Base-by-base conservation (phyloP, 176 grass and related monocot species). In the Puya raimondii region DNA sequence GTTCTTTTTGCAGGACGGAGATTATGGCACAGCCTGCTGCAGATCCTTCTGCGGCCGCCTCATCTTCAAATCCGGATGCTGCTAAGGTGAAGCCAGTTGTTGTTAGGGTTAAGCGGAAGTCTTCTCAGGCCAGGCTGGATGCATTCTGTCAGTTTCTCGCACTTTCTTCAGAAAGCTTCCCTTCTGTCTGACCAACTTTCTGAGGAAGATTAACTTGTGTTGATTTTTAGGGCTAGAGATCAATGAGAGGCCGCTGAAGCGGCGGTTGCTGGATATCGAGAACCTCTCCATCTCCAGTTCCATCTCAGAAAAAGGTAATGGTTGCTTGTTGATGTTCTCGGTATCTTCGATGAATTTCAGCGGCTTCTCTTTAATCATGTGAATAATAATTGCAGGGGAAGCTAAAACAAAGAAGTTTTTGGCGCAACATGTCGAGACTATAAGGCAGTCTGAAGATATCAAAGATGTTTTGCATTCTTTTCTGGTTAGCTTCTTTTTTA, bases 21-120 rank as follows among this genome's bases (percentile, higher is more conserved):
- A 53, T 67, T 14, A 64, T 56, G 27, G 22, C 64, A 51, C 47
- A 54, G 18, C 15, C 52, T 9, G 11, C 47, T 50, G 50, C 33
- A 2, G 64, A 74, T 3, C 25, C 25, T 26, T 26, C 25, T 26
- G 25, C 25, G 25, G 25, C 25, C 25, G 50, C 70, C 21, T 75
- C 76, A 16, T 69, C 70, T 26, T 63, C 79, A 1, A 22, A 14
- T 61, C 64, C 56, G 4, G 53, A 74, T 8, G 68, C 66, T 11
- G 67, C 18, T 15, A 57, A 8, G 65, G 81, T 72, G 12, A 92
- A 85, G 68, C 93, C 81, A 17, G 72, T 97, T 9, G 67, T 92
- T 20, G 89, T 97, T 10, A 76, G 86, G 74, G 84, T 97, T 71
- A 97, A 97, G 89, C 76, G 89, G 66, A 97, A 92, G 68, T 67